Percentiles rank a stretch among this genome's conserved stretches.
phyloP scores from a whole-genome alignment of 192 early-diverging fungal genomes.

The Rhizophagus prolifer region DNA sequence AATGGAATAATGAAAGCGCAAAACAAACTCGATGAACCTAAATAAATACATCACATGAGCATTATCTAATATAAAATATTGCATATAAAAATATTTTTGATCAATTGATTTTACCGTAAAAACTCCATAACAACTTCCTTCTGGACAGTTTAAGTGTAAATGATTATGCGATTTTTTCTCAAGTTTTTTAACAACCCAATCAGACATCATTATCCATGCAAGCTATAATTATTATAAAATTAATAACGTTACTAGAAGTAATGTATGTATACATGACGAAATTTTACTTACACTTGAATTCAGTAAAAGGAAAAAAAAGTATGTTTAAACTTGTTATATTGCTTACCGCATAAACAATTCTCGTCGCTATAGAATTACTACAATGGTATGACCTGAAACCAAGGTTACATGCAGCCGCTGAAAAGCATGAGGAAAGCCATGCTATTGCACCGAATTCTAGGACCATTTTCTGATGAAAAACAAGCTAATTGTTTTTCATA shows the following conservation, averaged over 20 bases:
- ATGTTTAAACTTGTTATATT: not conserved
- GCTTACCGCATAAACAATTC: slow-evolving; percentile 55
- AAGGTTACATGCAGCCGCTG: slow-evolving; percentile 59
- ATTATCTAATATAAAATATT: not conserved
- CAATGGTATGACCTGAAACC: slow-evolving; percentile 59
- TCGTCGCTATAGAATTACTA: slow-evolving; percentile 59
- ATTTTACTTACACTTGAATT: slow-evolving; percentile 42
- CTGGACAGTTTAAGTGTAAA: slow-evolving; percentile 81
- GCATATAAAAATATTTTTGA: not conserved
- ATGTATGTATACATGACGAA: not conserved
- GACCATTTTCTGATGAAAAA: slow-evolving; percentile 40
- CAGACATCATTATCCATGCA: slow-evolving; percentile 83
- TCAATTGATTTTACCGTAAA: slow-evolving; percentile 58
- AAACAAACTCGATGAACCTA: slow-evolving; percentile 82
- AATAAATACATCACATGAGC: not conserved
- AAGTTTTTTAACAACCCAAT: slow-evolving; percentile 84
- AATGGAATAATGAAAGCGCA: slow-evolving; percentile 71
- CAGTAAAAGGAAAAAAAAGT: slow-evolving; percentile 37
- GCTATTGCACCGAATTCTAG: slow-evolving; percentile 50
- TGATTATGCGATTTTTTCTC: slow-evolving; percentile 79
- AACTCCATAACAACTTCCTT: slow-evolving; percentile 84
- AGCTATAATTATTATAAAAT: slow-evolving; percentile 40
- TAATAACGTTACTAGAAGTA: not conserved
- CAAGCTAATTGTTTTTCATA: too few species aligned
- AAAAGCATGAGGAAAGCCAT: slow-evolving; percentile 48